Evolutionary conservation across 352 stramenopile genomes (phyloP), one percentile per base, ranked within the genome.

Genomic region (Peronospora destructor): DNA sequence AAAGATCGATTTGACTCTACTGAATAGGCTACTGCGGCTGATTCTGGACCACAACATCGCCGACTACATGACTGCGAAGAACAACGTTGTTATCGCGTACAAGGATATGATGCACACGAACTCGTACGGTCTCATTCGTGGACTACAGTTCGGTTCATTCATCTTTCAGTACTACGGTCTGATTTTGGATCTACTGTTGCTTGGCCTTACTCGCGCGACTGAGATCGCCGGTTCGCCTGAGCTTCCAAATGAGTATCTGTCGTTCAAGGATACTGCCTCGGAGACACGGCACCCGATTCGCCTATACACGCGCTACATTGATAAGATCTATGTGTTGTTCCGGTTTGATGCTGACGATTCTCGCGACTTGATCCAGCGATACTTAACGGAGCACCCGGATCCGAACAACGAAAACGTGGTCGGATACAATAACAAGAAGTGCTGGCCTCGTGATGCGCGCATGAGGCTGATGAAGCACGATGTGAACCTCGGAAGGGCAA

Each of bases 81-180:
- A 99, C 77, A 99, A 99, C 68, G 89, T 99, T 39, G 87, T 97
- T 45, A 73, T 99, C 14, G 88, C 86, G 37, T 98, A 96, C 87
- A 99, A 99, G 73, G 97, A 99, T 58, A 99, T 99, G 97, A 98
- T 98, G 89, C 97, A 99, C 79, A 99, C 96, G 14, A 99, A 99
- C 77, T 97, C 87, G 28, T 99, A 99, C 71, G 97, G 97, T 30
- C 81, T 99, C 39, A 97, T 99, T 56, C 88, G 96, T 16, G 97
- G 97, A 19, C 69, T 99, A 41, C 94, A 98, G 66, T 99, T 99
- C 57, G 87, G 93, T 0, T 83, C 87, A 11, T 98, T 98, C 60
- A 93, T 97, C 35, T 97, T 97, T 72, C 96, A 99, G 78, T 99
- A 98, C 78, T 99, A 99, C 71, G 96, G 96, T 32, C 66, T 99